Conservation (phyloP, 805 yeast genomes). For the Candida broadrunensis region DNA sequence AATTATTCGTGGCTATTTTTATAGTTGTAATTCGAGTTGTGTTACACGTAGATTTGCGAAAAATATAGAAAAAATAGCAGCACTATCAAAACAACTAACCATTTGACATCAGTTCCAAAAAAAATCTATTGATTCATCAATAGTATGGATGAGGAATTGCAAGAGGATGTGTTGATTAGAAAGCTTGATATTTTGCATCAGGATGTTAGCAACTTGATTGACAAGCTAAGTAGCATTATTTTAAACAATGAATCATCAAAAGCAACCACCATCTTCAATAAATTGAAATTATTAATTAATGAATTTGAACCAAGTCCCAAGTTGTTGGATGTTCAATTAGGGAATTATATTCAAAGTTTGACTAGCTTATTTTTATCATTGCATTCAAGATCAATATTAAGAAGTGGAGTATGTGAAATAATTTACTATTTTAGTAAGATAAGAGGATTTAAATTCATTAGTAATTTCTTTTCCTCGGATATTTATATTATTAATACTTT, state of each 20-base stretch:
- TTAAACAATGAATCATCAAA: background rate
- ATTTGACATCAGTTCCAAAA: no score
- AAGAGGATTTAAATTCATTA: constrained; percentile 59
- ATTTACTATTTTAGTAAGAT: constrained; percentile 65
- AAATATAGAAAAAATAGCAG: no score
- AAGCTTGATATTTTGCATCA: background rate
- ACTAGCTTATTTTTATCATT: constrained; percentile 20
- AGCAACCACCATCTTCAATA: background rate
- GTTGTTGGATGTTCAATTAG: constrained; percentile 43
- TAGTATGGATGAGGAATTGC: background rate
- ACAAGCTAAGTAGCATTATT: background rate
- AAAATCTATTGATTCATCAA: no score
- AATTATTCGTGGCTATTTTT: no score
- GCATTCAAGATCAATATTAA: constrained; percentile 2
- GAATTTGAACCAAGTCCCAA: constrained; percentile 57
- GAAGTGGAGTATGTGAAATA: constrained; percentile 22
- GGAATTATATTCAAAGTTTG: constrained; percentile 26
- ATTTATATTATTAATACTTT: constrained; percentile 46
- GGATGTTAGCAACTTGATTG: background rate
- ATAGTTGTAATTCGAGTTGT: no score
- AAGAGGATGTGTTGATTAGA: background rate
- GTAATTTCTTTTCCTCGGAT: constrained; percentile 60
- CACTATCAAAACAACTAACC: no score
- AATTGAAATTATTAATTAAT: constrained; percentile 22
- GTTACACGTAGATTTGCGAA: no score